Conservation (phyloP, 2,329 filamentous ascomycete genomes). For the Clonostachys byssicola region DNA sequence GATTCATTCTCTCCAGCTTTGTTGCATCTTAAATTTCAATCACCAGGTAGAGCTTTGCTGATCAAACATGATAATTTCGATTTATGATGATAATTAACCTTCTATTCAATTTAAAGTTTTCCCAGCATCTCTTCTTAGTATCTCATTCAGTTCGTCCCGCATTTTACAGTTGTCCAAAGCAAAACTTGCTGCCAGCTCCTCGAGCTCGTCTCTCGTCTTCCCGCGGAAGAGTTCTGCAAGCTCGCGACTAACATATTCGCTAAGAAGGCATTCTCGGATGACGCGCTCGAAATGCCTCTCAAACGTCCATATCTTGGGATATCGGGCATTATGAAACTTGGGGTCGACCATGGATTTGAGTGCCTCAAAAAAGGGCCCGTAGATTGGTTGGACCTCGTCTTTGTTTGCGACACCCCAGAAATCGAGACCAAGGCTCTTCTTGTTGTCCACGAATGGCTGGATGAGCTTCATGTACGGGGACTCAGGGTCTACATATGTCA, state of each 20-base stretch:
- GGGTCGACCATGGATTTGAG: too few relatives aligned
- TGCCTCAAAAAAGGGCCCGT: slow-evolving; percentile 26
- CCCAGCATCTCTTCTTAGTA: slow-evolving; percentile 35
- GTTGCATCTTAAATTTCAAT: too few relatives aligned
- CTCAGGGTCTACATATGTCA: slow-evolving; percentile 42
- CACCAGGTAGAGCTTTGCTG: too few relatives aligned
- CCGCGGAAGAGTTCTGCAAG: slow-evolving; percentile 49
- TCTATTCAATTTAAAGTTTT: background rate
- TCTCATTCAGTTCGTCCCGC: slow-evolving; percentile 44
- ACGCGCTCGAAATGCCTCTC: too few relatives aligned
- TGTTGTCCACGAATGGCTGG: slow-evolving; percentile 49
- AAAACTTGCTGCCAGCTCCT: slow-evolving; percentile 47
- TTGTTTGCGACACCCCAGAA: slow-evolving; percentile 41
- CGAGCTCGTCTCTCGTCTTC: slow-evolving; percentile 45
- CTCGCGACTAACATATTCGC: slow-evolving; percentile 28
- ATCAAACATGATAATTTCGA: too few relatives aligned
- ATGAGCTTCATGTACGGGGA: slow-evolving; percentile 46
- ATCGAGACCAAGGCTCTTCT: slow-evolving; percentile 46
- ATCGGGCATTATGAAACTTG: too few relatives aligned
- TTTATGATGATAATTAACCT: too few relatives aligned
- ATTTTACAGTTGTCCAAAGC: slow-evolving; percentile 48
- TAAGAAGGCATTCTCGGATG: too few relatives aligned
- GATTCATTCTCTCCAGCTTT: too few relatives aligned
- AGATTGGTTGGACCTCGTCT: slow-evolving; percentile 24
- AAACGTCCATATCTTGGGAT: too few relatives aligned